A percentile compares a stretch with the other conserved stretches of the same genome.
phyloP scores from a whole-genome alignment of 345 rosid species.

The Mercurialis annua region DNA sequence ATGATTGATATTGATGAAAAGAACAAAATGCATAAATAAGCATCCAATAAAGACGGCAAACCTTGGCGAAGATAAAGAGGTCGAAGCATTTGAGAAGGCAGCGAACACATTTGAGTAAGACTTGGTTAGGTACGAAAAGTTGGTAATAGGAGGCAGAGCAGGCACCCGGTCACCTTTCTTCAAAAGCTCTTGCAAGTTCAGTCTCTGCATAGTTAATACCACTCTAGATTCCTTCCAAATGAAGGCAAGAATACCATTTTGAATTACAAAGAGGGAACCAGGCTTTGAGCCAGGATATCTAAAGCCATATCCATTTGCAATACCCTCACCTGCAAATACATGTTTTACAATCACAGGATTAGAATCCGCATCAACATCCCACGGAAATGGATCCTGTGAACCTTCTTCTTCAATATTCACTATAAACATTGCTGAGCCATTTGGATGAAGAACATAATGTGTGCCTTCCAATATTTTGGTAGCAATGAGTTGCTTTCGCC shows the following conservation, averaged over 20 bases:
- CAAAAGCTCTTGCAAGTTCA: conserved; percentile 61
- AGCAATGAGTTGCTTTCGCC: conserved; percentile 55
- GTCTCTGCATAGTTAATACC: conserved; percentile 71
- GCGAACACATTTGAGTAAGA: conserved; percentile 74
- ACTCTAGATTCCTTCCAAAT: conserved; percentile 76
- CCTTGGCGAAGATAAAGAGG: conserved; percentile 48
- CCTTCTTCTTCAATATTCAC: conserved; percentile 67
- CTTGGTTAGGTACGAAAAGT: conserved; percentile 76
- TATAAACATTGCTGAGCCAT: conserved; percentile 84
- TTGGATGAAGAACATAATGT: conserved; percentile 81
- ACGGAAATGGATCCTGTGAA: conserved; percentile 64
- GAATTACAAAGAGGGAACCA: conserved; percentile 62
- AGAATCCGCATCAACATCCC: conserved; percentile 57
- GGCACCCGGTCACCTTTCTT: conserved; percentile 68
- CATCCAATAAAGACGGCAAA: conserved; percentile 18
- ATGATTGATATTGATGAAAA: not conserved
- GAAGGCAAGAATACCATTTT: conserved; percentile 69
- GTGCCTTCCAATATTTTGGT: conserved; percentile 88
- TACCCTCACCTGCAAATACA: conserved; percentile 72
- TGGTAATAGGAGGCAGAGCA: conserved; percentile 55
- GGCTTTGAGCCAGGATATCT: conserved; percentile 90
- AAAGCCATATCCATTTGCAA: conserved; percentile 87
- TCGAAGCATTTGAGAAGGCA: conserved; percentile 46
- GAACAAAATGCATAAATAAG: not conserved
- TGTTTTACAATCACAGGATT: conserved; percentile 40